These are phyloP conservation scores for Aspergillus sp. DNA, from an alignment of 2,329 filamentous ascomycete species.

Conservation along the genomic window DNA sequence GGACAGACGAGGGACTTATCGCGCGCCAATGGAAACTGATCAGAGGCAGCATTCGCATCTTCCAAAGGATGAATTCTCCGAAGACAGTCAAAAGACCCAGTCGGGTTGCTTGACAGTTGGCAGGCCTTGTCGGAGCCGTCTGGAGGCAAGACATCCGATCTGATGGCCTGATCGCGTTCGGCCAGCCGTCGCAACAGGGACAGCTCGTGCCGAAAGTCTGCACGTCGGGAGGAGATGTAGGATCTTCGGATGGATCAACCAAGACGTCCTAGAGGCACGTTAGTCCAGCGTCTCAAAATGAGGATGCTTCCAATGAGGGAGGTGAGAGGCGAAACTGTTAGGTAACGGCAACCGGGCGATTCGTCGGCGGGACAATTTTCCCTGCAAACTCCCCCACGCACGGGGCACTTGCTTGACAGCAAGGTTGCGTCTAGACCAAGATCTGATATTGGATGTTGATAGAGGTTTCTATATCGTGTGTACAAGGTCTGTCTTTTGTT, in stretches of 20 bases:
- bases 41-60: too few species aligned
- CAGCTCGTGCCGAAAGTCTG: constrained; percentile 12
- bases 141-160: constrained; percentile 3
- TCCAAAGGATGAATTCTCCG: too few species aligned
- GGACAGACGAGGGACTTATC: too few species aligned
- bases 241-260: constrained; percentile 7
- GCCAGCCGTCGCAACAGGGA: constrained; percentile 8
- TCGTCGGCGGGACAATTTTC: constrained; percentile 17
- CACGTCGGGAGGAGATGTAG: constrained; percentile 2
- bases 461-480: neutral
- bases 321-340: constrained; percentile 27
- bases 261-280: neutral
- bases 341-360: constrained; percentile 32
- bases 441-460: neutral
- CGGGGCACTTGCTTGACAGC: constrained; percentile 8
- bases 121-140: neutral
- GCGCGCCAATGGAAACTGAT: too few species aligned
- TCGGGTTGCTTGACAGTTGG: neutral
- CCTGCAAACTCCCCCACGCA: constrained; percentile 4
- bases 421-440: constrained; percentile 18
- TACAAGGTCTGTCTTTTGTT: neutral
- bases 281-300: constrained; percentile 5
- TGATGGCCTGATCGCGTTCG: constrained; percentile 15
- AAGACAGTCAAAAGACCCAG: too few species aligned
- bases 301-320: constrained; percentile 14